phyloP scores from a whole-genome alignment of 352 stramenopile genomes.

The Phytophthora idaei region DNA sequence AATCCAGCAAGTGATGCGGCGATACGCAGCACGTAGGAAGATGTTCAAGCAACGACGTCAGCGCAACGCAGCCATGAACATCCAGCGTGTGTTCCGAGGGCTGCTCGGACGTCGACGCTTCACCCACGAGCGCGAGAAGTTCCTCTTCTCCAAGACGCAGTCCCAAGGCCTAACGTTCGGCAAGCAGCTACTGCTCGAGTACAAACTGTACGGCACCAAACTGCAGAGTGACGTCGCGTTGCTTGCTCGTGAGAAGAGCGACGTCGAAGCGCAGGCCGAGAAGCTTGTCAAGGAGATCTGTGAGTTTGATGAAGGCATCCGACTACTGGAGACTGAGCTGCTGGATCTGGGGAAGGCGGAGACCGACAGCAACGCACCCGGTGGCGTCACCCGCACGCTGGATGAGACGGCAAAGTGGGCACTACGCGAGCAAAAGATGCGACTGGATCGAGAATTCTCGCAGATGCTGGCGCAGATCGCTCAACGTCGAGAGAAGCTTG shows the following conservation, averaged over 20 bases:
- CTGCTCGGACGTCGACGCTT: constrained; percentile 84
- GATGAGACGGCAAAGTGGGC: constrained; percentile 89
- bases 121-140: constrained; percentile 91
- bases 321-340: constrained; percentile 93
- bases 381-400: constrained; percentile 46
- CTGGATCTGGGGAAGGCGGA: constrained; percentile 92
- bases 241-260: constrained; percentile 89
- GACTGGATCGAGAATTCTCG: constrained; percentile 94
- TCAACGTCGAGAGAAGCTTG: constrained; percentile 90
- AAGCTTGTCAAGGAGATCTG: constrained; percentile 92
- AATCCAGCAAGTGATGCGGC: constrained; percentile 86
- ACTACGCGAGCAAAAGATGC: constrained; percentile 94
- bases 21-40: constrained; percentile 56
- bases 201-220: constrained; percentile 94
- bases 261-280: constrained; percentile 90
- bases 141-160: constrained; percentile 94
- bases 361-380: constrained; percentile 71
- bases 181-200: constrained; percentile 95
- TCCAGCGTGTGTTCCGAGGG: constrained; percentile 92
- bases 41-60: constrained; percentile 55
- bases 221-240: constrained; percentile 94
- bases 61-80: constrained; percentile 64
- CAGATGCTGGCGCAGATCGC: constrained; percentile 94
- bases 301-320: constrained; percentile 93
- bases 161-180: constrained; percentile 94